Conservation (phyloP, 1,139 yeast genomes). For the Sugiyamaella pinicola region DNA sequence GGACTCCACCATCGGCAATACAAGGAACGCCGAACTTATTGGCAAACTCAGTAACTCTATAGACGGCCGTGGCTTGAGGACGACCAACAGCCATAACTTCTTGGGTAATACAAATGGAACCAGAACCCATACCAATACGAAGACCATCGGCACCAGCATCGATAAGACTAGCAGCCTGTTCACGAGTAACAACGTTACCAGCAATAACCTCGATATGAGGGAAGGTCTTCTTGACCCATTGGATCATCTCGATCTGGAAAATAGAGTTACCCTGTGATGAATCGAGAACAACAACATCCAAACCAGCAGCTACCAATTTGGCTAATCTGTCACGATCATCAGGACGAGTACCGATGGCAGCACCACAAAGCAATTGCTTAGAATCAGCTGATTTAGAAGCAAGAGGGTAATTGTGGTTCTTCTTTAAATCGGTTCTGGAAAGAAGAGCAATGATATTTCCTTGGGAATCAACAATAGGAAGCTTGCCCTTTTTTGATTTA, state of each 20-base stretch:
- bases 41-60: constrained; percentile 83
- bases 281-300: constrained; percentile 93
- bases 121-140: constrained; percentile 99
- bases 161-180: constrained; percentile 95
- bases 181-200: constrained; percentile 98
- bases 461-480: constrained; percentile 81
- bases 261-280: constrained; percentile 97
- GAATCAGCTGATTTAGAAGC: constrained; percentile 93
- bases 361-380: constrained; percentile 97
- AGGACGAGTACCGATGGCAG: constrained; percentile 93
- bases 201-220: constrained; percentile 88
- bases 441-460: constrained; percentile 84
- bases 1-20: constrained; percentile 99
- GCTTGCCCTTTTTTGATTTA: constrained; percentile 94
- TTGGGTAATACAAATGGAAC: constrained; percentile 98
- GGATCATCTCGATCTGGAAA: constrained; percentile 91
- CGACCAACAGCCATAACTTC: constrained; percentile 99
- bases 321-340: constrained; percentile 84
- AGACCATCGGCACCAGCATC: constrained; percentile 97
- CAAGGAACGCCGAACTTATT: constrained; percentile 91
- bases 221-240: constrained; percentile 81
- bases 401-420: constrained; percentile 88
- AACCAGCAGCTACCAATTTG: constrained; percentile 91
- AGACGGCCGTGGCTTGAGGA: constrained; percentile 98
- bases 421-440: constrained; percentile 95